Percentiles rank a stretch among this genome's conserved stretches.
phyloP scores from a whole-genome alignment of 2,329 filamentous ascomycete species.

The Escovopsis sp. region DNA sequence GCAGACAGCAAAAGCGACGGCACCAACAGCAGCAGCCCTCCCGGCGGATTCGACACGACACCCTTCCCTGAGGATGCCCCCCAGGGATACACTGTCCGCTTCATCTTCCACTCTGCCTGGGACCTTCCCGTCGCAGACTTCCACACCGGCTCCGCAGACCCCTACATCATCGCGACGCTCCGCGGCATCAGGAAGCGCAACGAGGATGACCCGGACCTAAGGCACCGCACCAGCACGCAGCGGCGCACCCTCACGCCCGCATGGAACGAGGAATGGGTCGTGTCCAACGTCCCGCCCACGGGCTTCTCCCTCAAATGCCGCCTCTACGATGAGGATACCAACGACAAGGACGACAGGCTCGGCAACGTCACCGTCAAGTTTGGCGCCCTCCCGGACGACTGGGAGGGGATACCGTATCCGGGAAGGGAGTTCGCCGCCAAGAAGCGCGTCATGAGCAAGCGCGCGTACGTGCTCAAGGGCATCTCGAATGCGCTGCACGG shows the following conservation, averaged over 20 bases:
- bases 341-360: slow-evolving; percentile 73
- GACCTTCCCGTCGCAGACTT: slow-evolving; percentile 78
- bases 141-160: slow-evolving; percentile 63
- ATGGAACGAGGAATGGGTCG: slow-evolving; percentile 78
- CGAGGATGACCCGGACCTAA: slow-evolving; percentile 69
- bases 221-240: slow-evolving; percentile 62
- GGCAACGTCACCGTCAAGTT: slow-evolving; percentile 69
- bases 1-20: too few species aligned
- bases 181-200: slow-evolving; percentile 56
- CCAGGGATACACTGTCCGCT: slow-evolving; percentile 69
- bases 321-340: slow-evolving; percentile 79
- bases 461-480: slow-evolving; percentile 64
- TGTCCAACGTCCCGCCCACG: slow-evolving; percentile 68
- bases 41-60: slow-evolving; percentile 68
- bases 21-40: slow-evolving; percentile 29
- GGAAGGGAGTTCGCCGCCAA: slow-evolving; percentile 53
- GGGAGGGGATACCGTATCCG: slow-evolving; percentile 50
- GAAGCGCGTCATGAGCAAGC: slow-evolving; percentile 75
- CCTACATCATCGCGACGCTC: slow-evolving; percentile 67
- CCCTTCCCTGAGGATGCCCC: slow-evolving; percentile 54
- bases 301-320: slow-evolving; percentile 78
- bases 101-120: slow-evolving; percentile 67
- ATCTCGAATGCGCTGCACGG: slow-evolving; percentile 48
- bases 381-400: slow-evolving; percentile 43
- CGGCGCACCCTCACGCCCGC: slow-evolving; percentile 56